phyloP scores from a whole-genome alignment of 2,329 filamentous ascomycete genomes.

The Scleromitrula shiraiana region DNA sequence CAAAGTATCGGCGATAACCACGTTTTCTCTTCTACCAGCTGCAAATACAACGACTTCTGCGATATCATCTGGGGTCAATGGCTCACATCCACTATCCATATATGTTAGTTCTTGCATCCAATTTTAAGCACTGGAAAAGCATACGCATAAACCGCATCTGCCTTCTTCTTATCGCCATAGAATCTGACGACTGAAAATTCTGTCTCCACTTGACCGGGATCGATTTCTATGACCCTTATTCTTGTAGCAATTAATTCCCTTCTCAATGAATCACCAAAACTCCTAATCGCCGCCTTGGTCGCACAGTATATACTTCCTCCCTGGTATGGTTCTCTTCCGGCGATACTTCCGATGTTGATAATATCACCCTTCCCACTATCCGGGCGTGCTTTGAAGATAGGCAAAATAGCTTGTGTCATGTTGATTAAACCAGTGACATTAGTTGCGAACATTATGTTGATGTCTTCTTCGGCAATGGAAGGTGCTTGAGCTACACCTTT shows the following conservation, averaged over 20 bases:
- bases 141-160: constrained; percentile 80
- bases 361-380: constrained; percentile 81
- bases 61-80: constrained; percentile 82
- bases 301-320: constrained; percentile 90
- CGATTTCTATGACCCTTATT: constrained; percentile 79
- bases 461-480: constrained; percentile 72
- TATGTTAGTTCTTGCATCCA: constrained; percentile 4
- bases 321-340: constrained; percentile 78
- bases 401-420: constrained; percentile 87
- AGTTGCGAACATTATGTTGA: constrained; percentile 80
- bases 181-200: constrained; percentile 88
- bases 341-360: constrained; percentile 90
- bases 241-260: constrained; percentile 75
- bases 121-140: constrained; percentile 26
- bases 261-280: constrained; percentile 74
- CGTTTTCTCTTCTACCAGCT: constrained; percentile 77
- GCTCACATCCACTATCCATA: constrained; percentile 57
- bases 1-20: constrained; percentile 80
- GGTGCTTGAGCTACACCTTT: constrained; percentile 82
- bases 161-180: constrained; percentile 80
- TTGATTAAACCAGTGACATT: constrained; percentile 94
- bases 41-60: constrained; percentile 85
- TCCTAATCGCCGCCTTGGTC: constrained; percentile 80
- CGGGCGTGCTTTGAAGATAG: constrained; percentile 62
- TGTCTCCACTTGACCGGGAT: constrained; percentile 89